phyloP scores from a whole-genome alignment of 2,329 filamentous ascomycete genomes.

The Cylindrodendrum hubeiense region DNA sequence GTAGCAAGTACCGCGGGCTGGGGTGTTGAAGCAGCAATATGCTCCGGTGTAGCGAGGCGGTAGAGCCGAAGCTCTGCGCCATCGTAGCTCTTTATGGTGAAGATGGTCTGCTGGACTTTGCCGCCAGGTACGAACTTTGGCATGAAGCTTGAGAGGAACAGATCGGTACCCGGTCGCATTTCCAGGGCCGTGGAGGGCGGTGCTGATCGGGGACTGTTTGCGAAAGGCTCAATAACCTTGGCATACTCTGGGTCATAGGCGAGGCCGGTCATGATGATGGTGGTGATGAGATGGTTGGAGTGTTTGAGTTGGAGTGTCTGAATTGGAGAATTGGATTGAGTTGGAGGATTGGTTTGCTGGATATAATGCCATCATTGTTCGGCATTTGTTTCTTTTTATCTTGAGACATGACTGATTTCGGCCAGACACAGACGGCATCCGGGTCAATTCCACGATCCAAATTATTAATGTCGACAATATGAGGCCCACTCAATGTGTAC shows the following conservation, averaged over 20 bases:
- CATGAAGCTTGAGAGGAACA: constrained; percentile 18
- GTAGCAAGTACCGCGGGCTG: constrained; percentile 30
- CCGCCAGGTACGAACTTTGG: constrained; percentile 11
- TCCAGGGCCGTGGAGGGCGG: constrained; percentile 28
- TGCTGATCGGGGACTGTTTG: constrained; percentile 4
- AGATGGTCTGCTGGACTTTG: constrained; percentile 26
- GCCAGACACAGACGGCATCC: not conserved
- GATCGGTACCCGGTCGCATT: constrained; percentile 21
- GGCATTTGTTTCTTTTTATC: constrained; percentile 11
- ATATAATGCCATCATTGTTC: not conserved
- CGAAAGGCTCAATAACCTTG: constrained; percentile 26
- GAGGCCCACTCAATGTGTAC: not conserved
- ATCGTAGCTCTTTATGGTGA: constrained; percentile 30
- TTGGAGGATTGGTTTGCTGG: not conserved
- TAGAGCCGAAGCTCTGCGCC: constrained; percentile 27
- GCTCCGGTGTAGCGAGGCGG: constrained; percentile 24
- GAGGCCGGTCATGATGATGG: constrained; percentile 24
- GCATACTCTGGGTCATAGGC: constrained; percentile 37
- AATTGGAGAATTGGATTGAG: too few species aligned
- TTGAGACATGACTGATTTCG: not conserved
- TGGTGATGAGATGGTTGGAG: not conserved
- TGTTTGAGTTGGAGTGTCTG: too few species aligned
- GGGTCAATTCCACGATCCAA: not conserved
- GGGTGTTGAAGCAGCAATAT: constrained; percentile 18
- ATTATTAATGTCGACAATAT: not conserved